These are phyloP conservation scores for Lachancea fermentati DNA, from an alignment of 805 yeast genomes.

Conservation along the genomic window DNA sequence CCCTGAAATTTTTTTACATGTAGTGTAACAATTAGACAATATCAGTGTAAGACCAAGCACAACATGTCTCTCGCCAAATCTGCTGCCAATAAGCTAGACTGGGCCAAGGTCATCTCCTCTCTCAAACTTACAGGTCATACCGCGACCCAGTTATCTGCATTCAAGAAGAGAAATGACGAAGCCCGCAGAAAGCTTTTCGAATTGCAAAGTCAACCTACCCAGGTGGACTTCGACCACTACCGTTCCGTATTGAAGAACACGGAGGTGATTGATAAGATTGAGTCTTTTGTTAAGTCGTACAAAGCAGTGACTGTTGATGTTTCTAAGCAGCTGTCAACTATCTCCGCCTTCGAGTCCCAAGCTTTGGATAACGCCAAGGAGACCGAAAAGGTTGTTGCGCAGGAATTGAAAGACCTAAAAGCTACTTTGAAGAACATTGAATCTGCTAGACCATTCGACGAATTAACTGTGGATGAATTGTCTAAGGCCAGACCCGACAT, in stretches of 20 bases:
- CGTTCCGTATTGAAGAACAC: conserved; percentile 75
- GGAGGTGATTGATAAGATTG: conserved; percentile 72
- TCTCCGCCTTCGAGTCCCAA: conserved; percentile 89
- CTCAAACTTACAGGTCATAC: conserved; percentile 92
- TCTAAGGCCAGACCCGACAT: conserved; percentile 95
- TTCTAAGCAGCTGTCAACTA: conserved; percentile 83
- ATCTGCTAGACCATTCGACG: conserved; percentile 95
- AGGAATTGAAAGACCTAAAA: conserved; percentile 80
- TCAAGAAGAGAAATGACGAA: conserved; percentile 98
- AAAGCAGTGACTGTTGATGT: conserved; percentile 82
- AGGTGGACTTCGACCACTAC: conserved; percentile 79
- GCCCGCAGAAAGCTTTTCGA: conserved; percentile 79
- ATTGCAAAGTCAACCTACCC: conserved; percentile 64
- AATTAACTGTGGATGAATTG: conserved; percentile 92
- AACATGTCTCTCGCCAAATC: conserved; percentile 36
- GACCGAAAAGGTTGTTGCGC: conserved; percentile 82
- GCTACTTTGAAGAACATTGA: conserved; percentile 90
- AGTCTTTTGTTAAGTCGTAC: conserved; percentile 68
- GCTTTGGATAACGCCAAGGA: conserved; percentile 93
- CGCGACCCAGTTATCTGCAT: conserved; percentile 78
- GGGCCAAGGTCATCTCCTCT: conserved; percentile 85
- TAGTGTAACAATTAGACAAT: not conserved
- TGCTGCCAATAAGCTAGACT: conserved; percentile 84
- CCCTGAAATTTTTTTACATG: not conserved
- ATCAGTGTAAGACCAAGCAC: not conserved